phyloP scores from a whole-genome alignment of 2,329 filamentous ascomycete genomes.

The Tolypocladium album region DNA sequence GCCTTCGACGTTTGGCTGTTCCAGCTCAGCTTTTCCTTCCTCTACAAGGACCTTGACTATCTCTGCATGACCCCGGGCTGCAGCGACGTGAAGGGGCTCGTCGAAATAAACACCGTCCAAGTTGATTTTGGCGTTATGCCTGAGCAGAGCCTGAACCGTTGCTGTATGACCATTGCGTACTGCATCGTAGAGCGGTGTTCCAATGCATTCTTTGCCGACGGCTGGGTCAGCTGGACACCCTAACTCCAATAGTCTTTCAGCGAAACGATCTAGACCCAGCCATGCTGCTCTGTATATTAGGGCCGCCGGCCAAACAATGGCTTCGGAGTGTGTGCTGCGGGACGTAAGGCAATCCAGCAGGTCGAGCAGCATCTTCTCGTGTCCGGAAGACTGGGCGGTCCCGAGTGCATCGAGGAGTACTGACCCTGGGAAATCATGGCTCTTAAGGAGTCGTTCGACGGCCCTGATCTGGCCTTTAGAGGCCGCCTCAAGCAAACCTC shows the following conservation, averaged over 20 bases:
- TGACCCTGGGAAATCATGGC: neutral
- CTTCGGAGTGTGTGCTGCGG: neutral
- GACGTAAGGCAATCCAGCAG: neutral
- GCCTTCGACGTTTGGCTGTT: neutral
- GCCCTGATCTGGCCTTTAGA: neutral
- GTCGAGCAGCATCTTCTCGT: neutral
- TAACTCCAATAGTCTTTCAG: neutral
- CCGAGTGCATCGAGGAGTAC: neutral
- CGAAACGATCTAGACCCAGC: neutral
- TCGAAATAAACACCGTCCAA: rapidly evolving
- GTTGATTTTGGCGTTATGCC: neutral
- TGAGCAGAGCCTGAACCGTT: neutral
- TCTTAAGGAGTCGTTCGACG: neutral
- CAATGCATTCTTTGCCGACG: too few species aligned
- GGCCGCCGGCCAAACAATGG: neutral
- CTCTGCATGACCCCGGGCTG: neutral
- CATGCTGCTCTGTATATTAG: neutral
- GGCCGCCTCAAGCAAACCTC: neutral
- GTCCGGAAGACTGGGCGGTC: neutral
- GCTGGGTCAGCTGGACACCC: neutral
- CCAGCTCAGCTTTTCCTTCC: neutral
- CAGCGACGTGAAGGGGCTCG: neutral
- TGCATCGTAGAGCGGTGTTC: neutral
- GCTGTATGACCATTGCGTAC: neutral
- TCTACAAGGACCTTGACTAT: neutral